These are phyloP conservation scores for Adiantum capillusveneris DNA, from an alignment of 75 land plant species.

Conservation along the genomic window DNA sequence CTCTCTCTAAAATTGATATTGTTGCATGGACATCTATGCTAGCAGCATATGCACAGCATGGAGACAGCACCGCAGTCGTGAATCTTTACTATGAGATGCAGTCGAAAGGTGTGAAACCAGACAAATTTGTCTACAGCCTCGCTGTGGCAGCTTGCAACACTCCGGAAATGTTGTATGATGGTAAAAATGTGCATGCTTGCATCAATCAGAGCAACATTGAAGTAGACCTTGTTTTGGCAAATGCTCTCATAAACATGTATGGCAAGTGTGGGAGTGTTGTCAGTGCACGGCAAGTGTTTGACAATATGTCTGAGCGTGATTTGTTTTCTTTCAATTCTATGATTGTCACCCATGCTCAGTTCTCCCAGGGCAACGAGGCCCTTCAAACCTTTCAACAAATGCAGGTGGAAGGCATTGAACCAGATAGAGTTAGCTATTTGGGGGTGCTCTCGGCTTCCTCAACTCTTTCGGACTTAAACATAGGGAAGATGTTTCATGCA, in stretches of 20 bases:
- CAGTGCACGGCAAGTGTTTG: slow-evolving; percentile 13
- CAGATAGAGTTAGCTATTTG: slow-evolving; percentile 33
- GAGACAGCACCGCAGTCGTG: slow-evolving; percentile 13
- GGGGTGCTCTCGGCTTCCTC: slow-evolving; percentile 22
- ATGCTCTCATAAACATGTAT: slow-evolving; percentile 18
- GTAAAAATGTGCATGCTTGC: slow-evolving; percentile 5
- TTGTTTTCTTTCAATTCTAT: slow-evolving; percentile 14
- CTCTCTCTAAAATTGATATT: background rate
- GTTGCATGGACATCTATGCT: slow-evolving; percentile 42
- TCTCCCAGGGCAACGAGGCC: slow-evolving; percentile 4
- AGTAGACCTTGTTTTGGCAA: slow-evolving; percentile 5
- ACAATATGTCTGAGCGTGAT: slow-evolving; percentile 8
- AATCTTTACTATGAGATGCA: slow-evolving; percentile 25
- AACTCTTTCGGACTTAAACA: slow-evolving; percentile 11
- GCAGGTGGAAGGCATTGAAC: slow-evolving; percentile 7
- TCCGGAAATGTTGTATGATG: slow-evolving; percentile 24
- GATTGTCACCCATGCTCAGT: slow-evolving; percentile 9
- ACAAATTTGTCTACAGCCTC: slow-evolving; percentile 18
- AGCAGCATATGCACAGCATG: slow-evolving; percentile 31
- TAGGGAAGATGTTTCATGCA: slow-evolving; percentile 46
- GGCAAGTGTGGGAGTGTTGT: slow-evolving; percentile 18
- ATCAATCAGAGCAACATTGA: slow-evolving; percentile 24
- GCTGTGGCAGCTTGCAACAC: slow-evolving; percentile 33
- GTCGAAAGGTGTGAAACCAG: slow-evolving; percentile 11
- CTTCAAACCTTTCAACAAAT: slow-evolving; percentile 8